phyloP scores from a whole-genome alignment of 176 grass and related monocot genomes.

The Carex myosuroides region DNA sequence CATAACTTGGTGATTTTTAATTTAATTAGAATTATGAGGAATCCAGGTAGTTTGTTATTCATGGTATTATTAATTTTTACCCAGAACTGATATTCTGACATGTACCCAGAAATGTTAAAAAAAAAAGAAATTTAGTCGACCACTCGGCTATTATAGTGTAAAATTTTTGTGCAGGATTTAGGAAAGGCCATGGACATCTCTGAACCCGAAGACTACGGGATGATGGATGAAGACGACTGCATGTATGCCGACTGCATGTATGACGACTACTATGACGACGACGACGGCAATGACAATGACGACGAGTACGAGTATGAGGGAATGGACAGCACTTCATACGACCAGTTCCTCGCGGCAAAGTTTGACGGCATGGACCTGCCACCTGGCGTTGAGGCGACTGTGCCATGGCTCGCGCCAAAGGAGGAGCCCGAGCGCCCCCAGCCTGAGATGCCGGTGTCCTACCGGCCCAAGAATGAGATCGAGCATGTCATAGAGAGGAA shows the following conservation, averaged over 20 bases:
- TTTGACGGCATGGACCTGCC: slow-evolving; percentile 77
- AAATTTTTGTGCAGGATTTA: background rate
- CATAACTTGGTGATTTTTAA: background rate
- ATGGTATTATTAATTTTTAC: background rate
- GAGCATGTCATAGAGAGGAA: slow-evolving; percentile 54
- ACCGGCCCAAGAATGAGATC: slow-evolving; percentile 30
- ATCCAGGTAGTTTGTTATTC: background rate
- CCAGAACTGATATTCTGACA: background rate
- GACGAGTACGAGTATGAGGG: slow-evolving; percentile 43
- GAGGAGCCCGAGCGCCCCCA: slow-evolving; percentile 19
- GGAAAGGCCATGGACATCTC: background rate
- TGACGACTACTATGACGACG: slow-evolving; percentile 16
- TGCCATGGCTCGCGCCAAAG: slow-evolving; percentile 46
- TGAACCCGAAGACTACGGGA: slow-evolving; percentile 12
- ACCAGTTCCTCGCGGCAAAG: slow-evolving; percentile 54
- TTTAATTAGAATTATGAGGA: background rate
- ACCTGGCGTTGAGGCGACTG: slow-evolving; percentile 70
- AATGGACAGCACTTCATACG: slow-evolving; percentile 31
- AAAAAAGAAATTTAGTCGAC: background rate
- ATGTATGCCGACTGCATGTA: slow-evolving; percentile 46
- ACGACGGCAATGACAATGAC: slow-evolving; percentile 28
- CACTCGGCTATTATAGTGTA: background rate
- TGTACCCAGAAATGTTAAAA: background rate
- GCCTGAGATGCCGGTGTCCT: background rate
- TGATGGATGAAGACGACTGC: slow-evolving; percentile 48